Evolutionary conservation across 345 rosid species (phyloP).

Genomic region (Clausena lansium): DNA sequence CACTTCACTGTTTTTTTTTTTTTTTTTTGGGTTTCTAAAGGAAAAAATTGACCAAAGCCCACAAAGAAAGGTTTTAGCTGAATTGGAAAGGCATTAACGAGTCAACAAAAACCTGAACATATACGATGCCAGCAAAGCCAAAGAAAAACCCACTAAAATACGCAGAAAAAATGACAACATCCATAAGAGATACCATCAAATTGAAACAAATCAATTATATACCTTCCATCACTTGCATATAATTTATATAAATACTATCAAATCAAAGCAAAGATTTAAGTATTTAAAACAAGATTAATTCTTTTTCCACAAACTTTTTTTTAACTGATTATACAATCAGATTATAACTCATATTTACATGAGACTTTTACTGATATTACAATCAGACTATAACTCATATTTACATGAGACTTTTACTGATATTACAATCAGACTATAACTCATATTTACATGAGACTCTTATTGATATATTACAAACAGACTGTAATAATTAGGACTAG

Average conservation of each 20-base stretch:
- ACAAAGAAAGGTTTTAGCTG: constrained; percentile 11
- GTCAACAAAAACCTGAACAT: constrained; percentile 19
- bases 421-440: too few relatives aligned
- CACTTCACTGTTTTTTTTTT: background rate
- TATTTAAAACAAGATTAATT: background rate
- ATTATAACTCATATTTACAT: too few relatives aligned
- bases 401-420: too few relatives aligned
- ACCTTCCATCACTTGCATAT: background rate
- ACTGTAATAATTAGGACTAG: too few relatives aligned
- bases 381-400: too few relatives aligned
- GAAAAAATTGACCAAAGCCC: background rate
- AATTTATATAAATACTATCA: background rate
- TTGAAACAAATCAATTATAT: background rate
- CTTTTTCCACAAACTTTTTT: background rate
- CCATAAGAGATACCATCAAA: background rate
- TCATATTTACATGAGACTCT: too few relatives aligned
- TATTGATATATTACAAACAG: too few relatives aligned
- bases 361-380: too few relatives aligned
- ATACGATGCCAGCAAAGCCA: constrained; percentile 21
- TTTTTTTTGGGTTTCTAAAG: too few relatives aligned
- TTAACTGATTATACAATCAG: too few relatives aligned
- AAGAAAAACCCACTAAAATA: constrained; percentile 18
- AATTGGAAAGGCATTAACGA: constrained; percentile 28
- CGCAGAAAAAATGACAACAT: background rate
- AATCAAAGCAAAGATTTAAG: constrained; percentile 14